Conservation (phyloP, 306 rosid species). For the Myrica gale region DNA sequence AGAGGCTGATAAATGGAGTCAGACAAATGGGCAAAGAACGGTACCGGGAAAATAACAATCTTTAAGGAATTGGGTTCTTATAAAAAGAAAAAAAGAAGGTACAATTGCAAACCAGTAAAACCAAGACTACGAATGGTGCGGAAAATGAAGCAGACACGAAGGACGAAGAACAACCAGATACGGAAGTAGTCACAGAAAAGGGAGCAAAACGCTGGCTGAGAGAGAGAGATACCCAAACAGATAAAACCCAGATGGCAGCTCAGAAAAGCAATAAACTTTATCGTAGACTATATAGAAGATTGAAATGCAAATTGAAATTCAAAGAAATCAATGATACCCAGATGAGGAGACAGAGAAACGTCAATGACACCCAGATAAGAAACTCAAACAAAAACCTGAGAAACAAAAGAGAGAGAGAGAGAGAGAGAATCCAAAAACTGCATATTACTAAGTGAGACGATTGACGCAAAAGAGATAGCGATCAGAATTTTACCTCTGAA, state of each 20-base stretch:
- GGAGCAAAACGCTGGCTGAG: not conserved
- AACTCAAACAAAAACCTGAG: not conserved
- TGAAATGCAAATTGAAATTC: not conserved
- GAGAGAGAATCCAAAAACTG: not conserved
- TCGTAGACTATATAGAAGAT: not conserved
- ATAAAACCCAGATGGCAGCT: not conserved
- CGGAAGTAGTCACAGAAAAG: not conserved
- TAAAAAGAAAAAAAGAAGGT: no score
- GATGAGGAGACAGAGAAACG: not conserved
- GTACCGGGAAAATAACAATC: no score
- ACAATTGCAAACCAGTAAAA: no score
- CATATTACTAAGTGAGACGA: not conserved
- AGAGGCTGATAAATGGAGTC: no score
- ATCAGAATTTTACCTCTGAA: not conserved
- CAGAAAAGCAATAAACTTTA: not conserved
- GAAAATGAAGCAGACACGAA: not conserved
- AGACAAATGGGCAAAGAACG: no score
- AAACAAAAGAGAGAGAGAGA: not conserved
- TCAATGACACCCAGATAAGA: not conserved
- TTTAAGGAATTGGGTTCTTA: no score
- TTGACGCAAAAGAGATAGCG: not conserved
- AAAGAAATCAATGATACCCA: not conserved
- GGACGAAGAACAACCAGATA: not conserved
- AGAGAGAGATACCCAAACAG: not conserved
- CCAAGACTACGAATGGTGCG: not conserved